Evolutionary conservation across 1,284 basidiomycete species (phyloP).

Genomic region (Moniliophthora roreri): DNA sequence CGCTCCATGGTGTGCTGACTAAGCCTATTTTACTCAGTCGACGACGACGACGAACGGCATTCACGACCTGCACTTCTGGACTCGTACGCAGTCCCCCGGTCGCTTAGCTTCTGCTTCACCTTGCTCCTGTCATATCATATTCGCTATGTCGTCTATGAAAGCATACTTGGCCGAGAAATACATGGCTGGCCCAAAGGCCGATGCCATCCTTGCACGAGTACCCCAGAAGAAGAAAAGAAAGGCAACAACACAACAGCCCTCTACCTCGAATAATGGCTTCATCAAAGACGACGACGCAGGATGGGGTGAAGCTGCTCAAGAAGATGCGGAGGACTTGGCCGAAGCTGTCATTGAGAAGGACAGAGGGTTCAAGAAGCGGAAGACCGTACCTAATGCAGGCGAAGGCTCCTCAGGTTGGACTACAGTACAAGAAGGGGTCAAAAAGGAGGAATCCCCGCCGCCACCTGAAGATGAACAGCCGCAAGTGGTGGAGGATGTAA

Average conservation of each 20-base stretch:
- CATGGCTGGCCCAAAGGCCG: slow-evolving; percentile 96
- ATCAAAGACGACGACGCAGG: slow-evolving; percentile 72
- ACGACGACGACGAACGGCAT: too few relatives aligned
- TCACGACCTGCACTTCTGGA: too few relatives aligned
- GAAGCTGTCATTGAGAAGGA: slow-evolving; percentile 69
- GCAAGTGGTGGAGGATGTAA: slow-evolving; percentile 49
- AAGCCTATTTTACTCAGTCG: too few relatives aligned
- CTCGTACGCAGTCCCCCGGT: too few relatives aligned
- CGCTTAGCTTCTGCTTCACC: too few relatives aligned
- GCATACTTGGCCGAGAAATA: slow-evolving; percentile 84
- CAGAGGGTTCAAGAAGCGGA: slow-evolving; percentile 75
- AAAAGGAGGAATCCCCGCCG: slow-evolving; percentile 48
- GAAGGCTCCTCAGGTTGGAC: slow-evolving; percentile 55
- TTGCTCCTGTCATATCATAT: too few relatives aligned
- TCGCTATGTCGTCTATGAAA: slow-evolving; percentile 59
- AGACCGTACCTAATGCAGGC: slow-evolving; percentile 25
- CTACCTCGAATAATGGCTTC: slow-evolving; percentile 32
- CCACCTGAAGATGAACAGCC: slow-evolving; percentile 72
- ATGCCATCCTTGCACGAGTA: slow-evolving; percentile 82
- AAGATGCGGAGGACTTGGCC: slow-evolving; percentile 52
- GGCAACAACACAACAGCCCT: slow-evolving; percentile 24
- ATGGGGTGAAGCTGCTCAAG: slow-evolving; percentile 51
- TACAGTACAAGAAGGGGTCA: slow-evolving; percentile 46
- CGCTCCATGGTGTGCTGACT: too few relatives aligned
- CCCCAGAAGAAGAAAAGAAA: slow-evolving; percentile 75